Evolutionary conservation across 345 rosid genomes (phyloP).

Genomic region (Populus tremula): DNA sequence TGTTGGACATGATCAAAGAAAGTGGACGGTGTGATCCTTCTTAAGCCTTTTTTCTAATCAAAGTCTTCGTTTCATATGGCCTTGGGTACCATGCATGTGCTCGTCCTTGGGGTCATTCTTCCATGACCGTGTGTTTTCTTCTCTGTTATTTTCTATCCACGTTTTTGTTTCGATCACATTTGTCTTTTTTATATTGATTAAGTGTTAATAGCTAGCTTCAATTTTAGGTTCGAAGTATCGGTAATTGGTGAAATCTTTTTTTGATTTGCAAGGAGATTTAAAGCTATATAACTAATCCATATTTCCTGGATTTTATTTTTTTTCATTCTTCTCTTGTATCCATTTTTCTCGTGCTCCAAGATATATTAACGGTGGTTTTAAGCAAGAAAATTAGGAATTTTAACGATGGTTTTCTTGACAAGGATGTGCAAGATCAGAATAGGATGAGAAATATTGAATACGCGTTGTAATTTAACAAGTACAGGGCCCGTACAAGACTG

Average conservation of each 20-base stretch:
- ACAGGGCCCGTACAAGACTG: not conserved
- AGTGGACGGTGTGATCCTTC: not conserved
- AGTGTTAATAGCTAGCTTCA: not conserved
- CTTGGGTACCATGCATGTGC: not conserved
- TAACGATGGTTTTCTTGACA: not conserved
- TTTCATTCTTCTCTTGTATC: not conserved
- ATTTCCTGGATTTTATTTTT: not conserved
- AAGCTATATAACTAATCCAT: not conserved
- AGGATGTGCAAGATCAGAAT: not conserved
- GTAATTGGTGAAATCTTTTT: too few species aligned
- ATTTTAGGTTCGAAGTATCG: not conserved
- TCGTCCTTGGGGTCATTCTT: not conserved
- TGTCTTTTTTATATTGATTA: not conserved
- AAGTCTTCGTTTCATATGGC: slow-evolving; percentile 9
- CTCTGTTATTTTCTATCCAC: not conserved
- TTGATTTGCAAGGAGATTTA: not conserved
- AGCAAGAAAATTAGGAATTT: not conserved
- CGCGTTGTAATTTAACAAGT: too few species aligned
- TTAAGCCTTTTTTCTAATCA: not conserved
- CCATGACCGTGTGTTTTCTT: not conserved
- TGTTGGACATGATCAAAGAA: slow-evolving; percentile 12
- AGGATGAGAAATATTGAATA: too few species aligned
- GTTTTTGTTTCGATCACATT: too few species aligned
- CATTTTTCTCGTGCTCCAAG: not conserved
- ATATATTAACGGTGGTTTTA: not conserved